Conservation (phyloP, 2,329 filamentous ascomycete genomes). For the Talaromyces sp. region DNA sequence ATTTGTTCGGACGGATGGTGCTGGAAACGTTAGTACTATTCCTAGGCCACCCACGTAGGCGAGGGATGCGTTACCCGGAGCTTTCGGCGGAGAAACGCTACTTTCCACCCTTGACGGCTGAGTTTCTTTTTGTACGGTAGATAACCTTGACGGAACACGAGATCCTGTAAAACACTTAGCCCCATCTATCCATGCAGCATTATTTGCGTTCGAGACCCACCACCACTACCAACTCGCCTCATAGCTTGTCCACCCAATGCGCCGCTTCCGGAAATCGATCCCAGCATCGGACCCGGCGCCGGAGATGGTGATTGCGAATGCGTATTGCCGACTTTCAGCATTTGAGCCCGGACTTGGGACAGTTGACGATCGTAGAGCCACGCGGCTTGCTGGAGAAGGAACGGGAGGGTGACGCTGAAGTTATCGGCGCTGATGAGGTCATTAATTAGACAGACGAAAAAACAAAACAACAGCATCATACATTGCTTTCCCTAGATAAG, state of each 20-base stretch:
- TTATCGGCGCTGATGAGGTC: conserved; percentile 56
- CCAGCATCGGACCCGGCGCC: conserved; percentile 33
- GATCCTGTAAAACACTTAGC: conserved; percentile 28
- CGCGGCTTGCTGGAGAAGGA: conserved; percentile 87
- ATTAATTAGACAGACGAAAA: background rate
- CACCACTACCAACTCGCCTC: conserved; percentile 31
- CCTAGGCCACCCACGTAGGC: background rate
- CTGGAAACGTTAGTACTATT: conserved; percentile 12
- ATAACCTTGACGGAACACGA: conserved; percentile 38
- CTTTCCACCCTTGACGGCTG: conserved; percentile 28
- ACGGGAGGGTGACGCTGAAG: conserved; percentile 82
- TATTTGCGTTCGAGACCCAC: conserved; percentile 21
- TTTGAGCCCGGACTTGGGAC: conserved; percentile 83
- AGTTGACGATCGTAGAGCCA: conserved; percentile 91
- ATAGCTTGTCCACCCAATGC: conserved; percentile 36
- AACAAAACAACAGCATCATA: conserved; percentile 37
- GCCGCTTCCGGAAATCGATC: conserved; percentile 42
- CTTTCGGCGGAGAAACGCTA: conserved; percentile 18
- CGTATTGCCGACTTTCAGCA: conserved; percentile 60
- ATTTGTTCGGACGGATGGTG: conserved; percentile 26
- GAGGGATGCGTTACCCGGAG: conserved; percentile 17
- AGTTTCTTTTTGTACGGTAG: conserved; percentile 35
- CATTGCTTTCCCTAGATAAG: conserved; percentile 66
- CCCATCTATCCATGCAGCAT: background rate
- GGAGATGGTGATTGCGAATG: conserved; percentile 44